These are phyloP conservation scores for Biscogniauxia marginata DNA, from an alignment of 2,329 filamentous ascomycete genomes.

Conservation along the genomic window DNA sequence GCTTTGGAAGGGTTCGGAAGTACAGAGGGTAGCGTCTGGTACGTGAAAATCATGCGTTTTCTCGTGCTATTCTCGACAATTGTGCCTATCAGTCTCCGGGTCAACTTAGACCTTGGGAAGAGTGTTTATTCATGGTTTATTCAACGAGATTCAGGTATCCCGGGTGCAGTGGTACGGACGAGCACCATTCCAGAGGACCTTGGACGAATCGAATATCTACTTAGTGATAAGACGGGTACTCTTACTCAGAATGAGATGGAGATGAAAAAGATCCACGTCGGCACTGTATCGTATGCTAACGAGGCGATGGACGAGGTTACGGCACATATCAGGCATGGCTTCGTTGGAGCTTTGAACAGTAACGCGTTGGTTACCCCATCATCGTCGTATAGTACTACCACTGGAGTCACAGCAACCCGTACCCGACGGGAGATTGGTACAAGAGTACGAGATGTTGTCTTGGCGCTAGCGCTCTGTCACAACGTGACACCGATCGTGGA, in stretches of 20 bases:
- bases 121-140: conserved; percentile 96
- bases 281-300: conserved; percentile 96
- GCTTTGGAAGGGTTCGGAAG: conserved; percentile 78
- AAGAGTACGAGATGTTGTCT: conserved; percentile 86
- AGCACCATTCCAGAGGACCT: conserved; percentile 97
- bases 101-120: conserved; percentile 97
- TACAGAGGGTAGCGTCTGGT: conserved; percentile 72
- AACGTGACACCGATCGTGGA: conserved; percentile 94
- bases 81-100: conserved; percentile 92
- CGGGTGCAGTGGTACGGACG: conserved; percentile 88
- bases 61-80: conserved; percentile 98
- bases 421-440: conserved; percentile 91
- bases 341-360: conserved; percentile 50
- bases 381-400: conserved; percentile 62
- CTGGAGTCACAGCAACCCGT: conserved; percentile 66
- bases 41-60: conserved; percentile 97
- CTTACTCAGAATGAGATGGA: conserved; percentile 98
- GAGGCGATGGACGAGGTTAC: conserved; percentile 98
- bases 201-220: conserved; percentile 89
- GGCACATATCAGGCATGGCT: conserved; percentile 82
- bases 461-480: conserved; percentile 90
- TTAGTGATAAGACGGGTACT: conserved; percentile 98
- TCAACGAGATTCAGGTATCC: conserved; percentile 84
- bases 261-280: conserved; percentile 97
- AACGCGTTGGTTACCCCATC: conserved; percentile 71